Base-by-base conservation (phyloP, 1,139 yeast species). In the Kodamaea sp. region DNA sequence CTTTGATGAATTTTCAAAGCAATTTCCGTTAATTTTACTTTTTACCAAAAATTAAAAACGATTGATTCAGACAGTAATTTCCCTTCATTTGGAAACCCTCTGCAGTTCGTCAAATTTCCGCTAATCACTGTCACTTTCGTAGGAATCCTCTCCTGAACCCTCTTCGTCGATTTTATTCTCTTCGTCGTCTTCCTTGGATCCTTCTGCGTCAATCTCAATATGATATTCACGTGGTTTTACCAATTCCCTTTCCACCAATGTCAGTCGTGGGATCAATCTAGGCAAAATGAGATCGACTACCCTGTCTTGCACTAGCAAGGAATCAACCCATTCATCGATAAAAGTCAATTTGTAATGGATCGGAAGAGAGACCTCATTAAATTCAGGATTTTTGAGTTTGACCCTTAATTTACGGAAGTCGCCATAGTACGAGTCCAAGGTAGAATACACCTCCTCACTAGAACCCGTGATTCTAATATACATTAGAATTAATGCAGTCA, bases 291-390 rank as follows among this genome's bases (percentile, higher is more conserved):
- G 55, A 42, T 78, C 89, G 25, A 78, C 66, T 11, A 76, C 78
- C 34, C 86, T 59, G 28, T 70, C 73, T 15, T 67, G 57, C 1
- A 48, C 59, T 23, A 83, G 53, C 33, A 84, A 53, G 7, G 55
- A 57, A 45, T 85, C 90, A 0, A 74, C 64, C 58, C 77, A 75
- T 48, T 75, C 82, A 51, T 85, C 94, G 61, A 84, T 67, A 48
- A 69, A 61, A 4, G 65, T 64, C 23, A 68, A 60, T 31, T 38
- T 49, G 47, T 48, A 73, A 53, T 46, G 51, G 15, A 41, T 47
- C 2, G 59, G 71, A 42, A 42, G 43, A 26, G 29, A 12, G 13
- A 38, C 38, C 45, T 60, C 57, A 23, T 64, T 53, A 19, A 48
- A 36, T 11, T 24, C 36, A 2, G 57, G 55, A 14, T 34, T 39